These are phyloP conservation scores for Tetrahymena malaccensis DNA, from an alignment of 73 alveolate genomes.

Conservation along the genomic window DNA sequence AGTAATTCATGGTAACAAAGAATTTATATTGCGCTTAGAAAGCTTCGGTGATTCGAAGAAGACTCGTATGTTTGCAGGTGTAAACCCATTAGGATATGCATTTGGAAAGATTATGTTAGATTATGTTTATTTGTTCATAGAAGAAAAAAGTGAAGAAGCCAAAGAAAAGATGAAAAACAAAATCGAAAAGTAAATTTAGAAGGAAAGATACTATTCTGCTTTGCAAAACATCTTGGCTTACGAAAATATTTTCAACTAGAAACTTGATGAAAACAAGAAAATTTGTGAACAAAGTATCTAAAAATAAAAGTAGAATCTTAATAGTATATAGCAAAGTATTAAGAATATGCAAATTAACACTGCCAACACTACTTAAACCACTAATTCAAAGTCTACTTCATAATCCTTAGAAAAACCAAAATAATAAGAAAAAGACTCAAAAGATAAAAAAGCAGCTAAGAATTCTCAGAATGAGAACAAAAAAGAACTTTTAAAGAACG, in stretches of 20 bases:
- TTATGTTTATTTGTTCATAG: constrained; percentile 26
- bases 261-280: not conserved
- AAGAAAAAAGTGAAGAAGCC: not conserved
- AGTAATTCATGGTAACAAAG: not conserved
- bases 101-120: constrained; percentile 40
- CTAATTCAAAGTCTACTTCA: not conserved
- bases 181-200: not conserved
- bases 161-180: not conserved
- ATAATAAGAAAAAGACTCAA: not conserved
- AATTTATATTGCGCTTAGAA: constrained; percentile 18
- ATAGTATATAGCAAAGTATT: not conserved
- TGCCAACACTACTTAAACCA: not conserved
- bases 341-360: not conserved
- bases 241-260: not conserved
- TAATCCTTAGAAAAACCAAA: not conserved
- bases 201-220: not conserved
- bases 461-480: not conserved
- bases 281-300: not conserved
- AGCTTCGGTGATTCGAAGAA: constrained; percentile 20
- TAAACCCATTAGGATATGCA: constrained; percentile 39
- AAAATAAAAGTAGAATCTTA: not conserved
- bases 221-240: not conserved
- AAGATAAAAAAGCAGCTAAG: not conserved
- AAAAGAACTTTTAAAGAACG: not conserved
- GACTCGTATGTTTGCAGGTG: constrained; percentile 31